Conservation (phyloP, 495 filamentous ascomycete genomes). For the Lasiosphaeria miniovina region DNA sequence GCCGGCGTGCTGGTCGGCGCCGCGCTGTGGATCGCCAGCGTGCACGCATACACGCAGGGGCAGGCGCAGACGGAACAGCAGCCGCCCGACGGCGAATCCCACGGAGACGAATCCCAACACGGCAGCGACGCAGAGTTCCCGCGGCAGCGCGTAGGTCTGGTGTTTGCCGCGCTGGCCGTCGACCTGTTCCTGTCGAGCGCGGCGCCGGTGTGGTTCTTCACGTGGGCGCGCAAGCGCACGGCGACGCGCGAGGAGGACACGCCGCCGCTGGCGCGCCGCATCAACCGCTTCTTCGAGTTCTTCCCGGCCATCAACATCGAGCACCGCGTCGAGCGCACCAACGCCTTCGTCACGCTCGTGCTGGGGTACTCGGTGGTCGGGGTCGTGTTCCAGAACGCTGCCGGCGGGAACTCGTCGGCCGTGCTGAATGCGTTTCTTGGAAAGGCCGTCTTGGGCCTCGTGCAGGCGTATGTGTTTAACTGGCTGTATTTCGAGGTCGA, state of each 20-base stretch:
- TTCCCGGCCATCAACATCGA: constrained; percentile 60
- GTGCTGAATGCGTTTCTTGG: constrained; percentile 59
- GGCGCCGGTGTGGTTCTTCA: constrained; percentile 32
- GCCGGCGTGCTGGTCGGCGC: constrained; percentile 36
- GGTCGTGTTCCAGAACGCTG: constrained; percentile 53
- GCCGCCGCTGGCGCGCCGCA: constrained; percentile 21
- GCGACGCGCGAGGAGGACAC: too few species aligned
- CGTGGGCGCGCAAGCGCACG: constrained; percentile 17
- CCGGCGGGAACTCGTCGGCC: constrained; percentile 17
- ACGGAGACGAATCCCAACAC: too few species aligned
- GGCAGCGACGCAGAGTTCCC: too few species aligned
- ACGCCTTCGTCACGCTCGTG: constrained; percentile 58
- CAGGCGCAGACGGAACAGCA: background rate
- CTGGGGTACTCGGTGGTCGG: constrained; percentile 59
- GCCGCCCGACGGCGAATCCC: too few species aligned
- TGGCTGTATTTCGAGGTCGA: constrained; percentile 66
- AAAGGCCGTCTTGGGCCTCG: constrained; percentile 54
- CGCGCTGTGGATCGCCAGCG: constrained; percentile 53
- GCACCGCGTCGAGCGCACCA: constrained; percentile 57
- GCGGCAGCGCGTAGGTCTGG: constrained; percentile 29
- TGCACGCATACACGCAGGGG: constrained; percentile 44
- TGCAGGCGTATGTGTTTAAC: constrained; percentile 60
- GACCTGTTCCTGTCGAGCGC: constrained; percentile 39
- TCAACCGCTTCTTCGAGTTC: constrained; percentile 51
- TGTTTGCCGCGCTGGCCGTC: constrained; percentile 49